Conservation (phyloP, 169 alveolate species). For the Plasmodium vivax region DNA sequence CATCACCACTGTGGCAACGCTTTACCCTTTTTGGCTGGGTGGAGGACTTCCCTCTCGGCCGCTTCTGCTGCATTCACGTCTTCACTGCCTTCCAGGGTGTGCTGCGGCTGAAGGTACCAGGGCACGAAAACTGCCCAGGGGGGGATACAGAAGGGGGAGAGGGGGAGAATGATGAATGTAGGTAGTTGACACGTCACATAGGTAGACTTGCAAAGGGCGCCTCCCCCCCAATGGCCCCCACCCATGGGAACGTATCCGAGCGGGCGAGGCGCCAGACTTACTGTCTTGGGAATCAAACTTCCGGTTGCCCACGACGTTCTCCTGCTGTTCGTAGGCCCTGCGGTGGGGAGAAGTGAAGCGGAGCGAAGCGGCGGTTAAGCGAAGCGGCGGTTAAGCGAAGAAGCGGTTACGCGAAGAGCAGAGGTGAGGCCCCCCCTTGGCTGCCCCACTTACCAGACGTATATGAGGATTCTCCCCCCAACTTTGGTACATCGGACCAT, state of each 20-base stretch:
- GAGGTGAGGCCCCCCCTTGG: neutral
- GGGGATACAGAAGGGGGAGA: neutral
- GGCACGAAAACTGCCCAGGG: slow-evolving; percentile 86
- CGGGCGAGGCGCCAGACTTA: neutral
- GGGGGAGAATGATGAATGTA: neutral
- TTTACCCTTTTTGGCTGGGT: slow-evolving; percentile 35
- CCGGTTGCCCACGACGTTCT: slow-evolving; percentile 85
- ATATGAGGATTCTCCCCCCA: slow-evolving; percentile 89
- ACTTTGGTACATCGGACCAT: slow-evolving; percentile 87
- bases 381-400: slow-evolving; percentile 74
- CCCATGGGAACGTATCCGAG: neutral
- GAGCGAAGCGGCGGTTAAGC: neutral
- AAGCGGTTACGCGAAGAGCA: neutral
- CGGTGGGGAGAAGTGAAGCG: slow-evolving; percentile 30
- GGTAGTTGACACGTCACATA: neutral
- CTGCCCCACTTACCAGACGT: slow-evolving; percentile 89
- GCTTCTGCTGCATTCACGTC: slow-evolving; percentile 21
- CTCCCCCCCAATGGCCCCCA: neutral
- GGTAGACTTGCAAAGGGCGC: neutral
- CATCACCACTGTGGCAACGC: neutral
- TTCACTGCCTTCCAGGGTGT: slow-evolving; percentile 76
- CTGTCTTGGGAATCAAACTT: slow-evolving; percentile 91
- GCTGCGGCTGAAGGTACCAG: slow-evolving; percentile 90
- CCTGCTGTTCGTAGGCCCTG: slow-evolving; percentile 87
- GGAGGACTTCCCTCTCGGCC: neutral